phyloP scores from a whole-genome alignment of 1,139 yeast species.

The Geotrichum macrosporum region DNA sequence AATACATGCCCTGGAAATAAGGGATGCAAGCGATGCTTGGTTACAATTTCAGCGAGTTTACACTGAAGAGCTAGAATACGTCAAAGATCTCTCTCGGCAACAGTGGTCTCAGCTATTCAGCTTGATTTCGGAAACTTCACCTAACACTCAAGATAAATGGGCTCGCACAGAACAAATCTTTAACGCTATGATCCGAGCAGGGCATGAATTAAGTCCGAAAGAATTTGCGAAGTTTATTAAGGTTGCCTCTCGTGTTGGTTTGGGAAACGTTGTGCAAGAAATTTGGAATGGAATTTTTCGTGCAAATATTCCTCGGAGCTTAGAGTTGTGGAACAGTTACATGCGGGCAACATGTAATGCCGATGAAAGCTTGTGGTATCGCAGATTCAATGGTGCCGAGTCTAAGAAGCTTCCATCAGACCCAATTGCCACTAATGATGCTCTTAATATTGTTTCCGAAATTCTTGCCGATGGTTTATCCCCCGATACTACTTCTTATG shows the following conservation, averaged over 20 bases:
- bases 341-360: conserved; percentile 36
- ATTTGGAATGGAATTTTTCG: conserved; percentile 31
- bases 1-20: background rate
- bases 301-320: conserved; percentile 23
- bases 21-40: conserved; percentile 7
- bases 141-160: conserved; percentile 7
- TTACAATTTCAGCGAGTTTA: conserved; percentile 3
- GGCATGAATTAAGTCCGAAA: conserved; percentile 25
- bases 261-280: conserved; percentile 26
- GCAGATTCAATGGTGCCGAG: conserved; percentile 20
- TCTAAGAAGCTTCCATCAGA: conserved; percentile 13
- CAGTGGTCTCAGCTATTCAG: conserved; percentile 18
- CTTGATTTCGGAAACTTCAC: conserved; percentile 1
- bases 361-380: conserved; percentile 34
- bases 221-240: conserved; percentile 33
- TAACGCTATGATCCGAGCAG: conserved; percentile 25
- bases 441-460: conserved; percentile 30
- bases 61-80: conserved; percentile 7
- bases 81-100: conserved; percentile 14
- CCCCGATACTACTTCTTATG: conserved; percentile 35
- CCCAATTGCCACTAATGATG: conserved; percentile 28
- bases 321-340: conserved; percentile 38
- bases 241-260: conserved; percentile 31
- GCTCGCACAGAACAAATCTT: conserved; percentile 9
- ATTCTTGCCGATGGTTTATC: conserved; percentile 32